Evolutionary conservation across 1,284 basidiomycete species (phyloP), one percentile per base, ranked within the genome.

Genomic region (Anthracocystis panici-leucophaei): DNA sequence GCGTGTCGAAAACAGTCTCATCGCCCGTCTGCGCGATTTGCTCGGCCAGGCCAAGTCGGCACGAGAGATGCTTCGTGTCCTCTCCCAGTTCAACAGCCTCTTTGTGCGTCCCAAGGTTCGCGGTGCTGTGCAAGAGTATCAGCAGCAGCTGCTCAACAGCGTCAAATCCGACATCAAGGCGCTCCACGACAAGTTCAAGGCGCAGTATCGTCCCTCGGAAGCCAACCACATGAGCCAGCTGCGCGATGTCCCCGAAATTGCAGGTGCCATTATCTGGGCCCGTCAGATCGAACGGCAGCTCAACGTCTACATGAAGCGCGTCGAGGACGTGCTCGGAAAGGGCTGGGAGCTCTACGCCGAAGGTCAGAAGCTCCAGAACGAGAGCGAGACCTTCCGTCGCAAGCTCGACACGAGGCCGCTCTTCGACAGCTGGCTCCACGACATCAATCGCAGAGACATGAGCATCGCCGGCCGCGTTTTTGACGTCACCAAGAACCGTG

Each of bases 331-430:
- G 3, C 91, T 99, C 12, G 97, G 96, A 10, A 95, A 94, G 86
- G 95, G 94, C 8, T 99, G 96, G 96, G 95, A 97, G 85, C 90
- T 95, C 70, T 99, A 99, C 79, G 94, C 96, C n/a, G 96, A 99
- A 81, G 97, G 97, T 7, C 94, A 97, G 86, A 95, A 95, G 82
- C 91, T 99, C 0, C 93, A 97, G 82, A 91, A 91, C 44, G 96
- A 99, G 86, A 92, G 91, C 59, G 88, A 91, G 6, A 92, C 94
- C 0, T 99, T 99, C 90, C 90, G 93, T 50, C 93, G 93, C 86
- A 99, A 98, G 87, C 91, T 98, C 55, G 95, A 98, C 83, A 96
- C 95, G 0, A 89, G 91, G 33, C 93, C 94, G 1, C 92, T 99
- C 21, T 98, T 92, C 85, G 95, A 98, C 5, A 95, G 95, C 0